Percentiles rank a stretch among this genome's conserved stretches.
These are phyloP conservation scores for Clathrospora elynae DNA, from an alignment of 2,329 filamentous ascomycete genomes.

Conservation along the genomic window DNA sequence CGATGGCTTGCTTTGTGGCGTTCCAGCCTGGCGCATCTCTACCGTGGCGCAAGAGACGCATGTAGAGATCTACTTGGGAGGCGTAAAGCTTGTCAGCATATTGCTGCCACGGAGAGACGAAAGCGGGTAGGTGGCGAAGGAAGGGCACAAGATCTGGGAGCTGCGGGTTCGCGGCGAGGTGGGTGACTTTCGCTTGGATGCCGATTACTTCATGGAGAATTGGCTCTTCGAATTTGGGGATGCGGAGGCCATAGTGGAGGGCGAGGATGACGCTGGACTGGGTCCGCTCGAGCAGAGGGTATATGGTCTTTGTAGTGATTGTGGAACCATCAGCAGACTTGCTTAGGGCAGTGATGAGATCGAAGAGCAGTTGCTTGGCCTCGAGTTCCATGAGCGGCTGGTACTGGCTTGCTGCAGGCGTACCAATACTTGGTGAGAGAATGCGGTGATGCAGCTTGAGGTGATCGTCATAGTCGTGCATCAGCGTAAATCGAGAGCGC, in stretches of 20 bases:
- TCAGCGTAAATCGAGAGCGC: conserved; percentile 14
- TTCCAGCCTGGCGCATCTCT: conserved; percentile 12
- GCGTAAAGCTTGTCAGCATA: conserved; percentile 15
- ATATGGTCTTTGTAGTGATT: conserved; percentile 12
- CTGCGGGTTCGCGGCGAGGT: conserved; percentile 16
- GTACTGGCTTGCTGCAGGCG: conserved; percentile 10
- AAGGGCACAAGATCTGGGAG: conserved; percentile 15
- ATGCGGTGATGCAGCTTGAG: conserved; percentile 16
- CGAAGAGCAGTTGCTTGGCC: conserved; percentile 15
- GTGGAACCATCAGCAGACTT: conserved; percentile 5
- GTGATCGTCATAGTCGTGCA: conserved; percentile 19
- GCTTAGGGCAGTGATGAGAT: conserved; percentile 3
- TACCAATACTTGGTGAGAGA: conserved; percentile 15
- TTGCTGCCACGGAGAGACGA: conserved; percentile 12
- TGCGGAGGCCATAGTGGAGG: conserved; percentile 17
- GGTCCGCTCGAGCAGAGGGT: conserved; percentile 13
- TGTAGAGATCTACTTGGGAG: conserved; percentile 13
- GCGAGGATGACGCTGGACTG: conserved; percentile 17
- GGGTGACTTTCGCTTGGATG: conserved; percentile 11
- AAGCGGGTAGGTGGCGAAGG: conserved; percentile 7
- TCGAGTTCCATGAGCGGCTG: conserved; percentile 16
- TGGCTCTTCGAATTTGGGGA: conserved; percentile 8
- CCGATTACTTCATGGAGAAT: conserved; percentile 13
- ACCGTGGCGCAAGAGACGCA: conserved; percentile 11
- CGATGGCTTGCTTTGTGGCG: conserved; percentile 14